Percentiles rank a stretch among this genome's conserved stretches.
phyloP scores from a whole-genome alignment of 768 basidiomycete species.

The Collybiopsis confluens region DNA sequence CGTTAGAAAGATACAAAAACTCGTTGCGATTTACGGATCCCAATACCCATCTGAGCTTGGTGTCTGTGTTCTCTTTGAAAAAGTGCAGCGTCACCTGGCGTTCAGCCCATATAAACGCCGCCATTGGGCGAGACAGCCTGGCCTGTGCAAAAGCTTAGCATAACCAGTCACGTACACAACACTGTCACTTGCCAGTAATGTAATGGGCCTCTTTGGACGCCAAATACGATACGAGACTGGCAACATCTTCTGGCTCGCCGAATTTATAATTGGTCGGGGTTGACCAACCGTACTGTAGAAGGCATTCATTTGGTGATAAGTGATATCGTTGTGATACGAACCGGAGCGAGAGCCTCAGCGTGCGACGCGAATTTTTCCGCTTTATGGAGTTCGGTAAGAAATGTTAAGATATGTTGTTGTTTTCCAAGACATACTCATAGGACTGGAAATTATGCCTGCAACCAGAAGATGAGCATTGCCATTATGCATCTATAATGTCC shows the following conservation, averaged over 20 bases:
- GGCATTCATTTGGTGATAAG: neutral
- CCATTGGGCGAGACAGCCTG: slow-evolving; percentile 2
- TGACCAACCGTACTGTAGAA: slow-evolving; percentile 7
- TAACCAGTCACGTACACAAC: neutral
- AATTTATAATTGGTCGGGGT: slow-evolving; percentile 1
- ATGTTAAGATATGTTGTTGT: too few species aligned
- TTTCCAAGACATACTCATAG: neutral
- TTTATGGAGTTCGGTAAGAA: too few species aligned
- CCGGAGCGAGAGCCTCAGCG: neutral
- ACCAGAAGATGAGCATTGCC: neutral
- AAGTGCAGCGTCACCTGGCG: too few species aligned
- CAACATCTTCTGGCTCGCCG: slow-evolving; percentile 16
- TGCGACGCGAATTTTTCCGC: too few species aligned
- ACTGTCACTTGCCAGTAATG: slow-evolving; percentile 20
- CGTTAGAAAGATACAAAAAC: too few species aligned
- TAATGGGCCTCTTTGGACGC: slow-evolving; percentile 23
- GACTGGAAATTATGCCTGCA: neutral
- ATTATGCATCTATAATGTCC: neutral
- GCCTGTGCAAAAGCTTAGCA: neutral
- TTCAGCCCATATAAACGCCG: neutral
- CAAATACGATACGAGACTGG: slow-evolving; percentile 24
- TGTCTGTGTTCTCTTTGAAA: too few species aligned
- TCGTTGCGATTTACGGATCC: too few species aligned
- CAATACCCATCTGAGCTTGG: too few species aligned
- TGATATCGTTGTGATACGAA: neutral